A percentile compares a stretch with the other conserved stretches of the same genome.
phyloP scores from a whole-genome alignment of 2,329 filamentous ascomycete genomes.

The Apiospora phragmitis region DNA sequence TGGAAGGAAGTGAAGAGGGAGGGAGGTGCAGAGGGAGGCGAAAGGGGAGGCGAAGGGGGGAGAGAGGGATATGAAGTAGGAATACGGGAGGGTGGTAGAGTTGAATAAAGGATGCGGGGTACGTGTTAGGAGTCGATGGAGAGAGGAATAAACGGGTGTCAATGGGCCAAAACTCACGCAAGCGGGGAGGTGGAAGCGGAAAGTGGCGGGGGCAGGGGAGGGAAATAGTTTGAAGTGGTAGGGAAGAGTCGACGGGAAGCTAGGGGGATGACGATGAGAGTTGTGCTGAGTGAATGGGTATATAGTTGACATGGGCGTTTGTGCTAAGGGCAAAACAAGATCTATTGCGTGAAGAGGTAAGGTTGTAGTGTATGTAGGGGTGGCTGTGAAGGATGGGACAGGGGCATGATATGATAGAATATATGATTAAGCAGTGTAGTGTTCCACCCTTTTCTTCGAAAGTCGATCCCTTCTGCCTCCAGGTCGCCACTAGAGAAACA shows the following conservation, averaged over 20 bases:
- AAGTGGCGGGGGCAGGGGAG: background rate
- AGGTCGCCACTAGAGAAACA: background rate
- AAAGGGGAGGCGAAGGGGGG: background rate
- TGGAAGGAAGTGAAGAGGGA: background rate
- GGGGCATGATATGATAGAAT: background rate
- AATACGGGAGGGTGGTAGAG: background rate
- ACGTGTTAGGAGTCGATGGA: background rate
- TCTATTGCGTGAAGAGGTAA: background rate
- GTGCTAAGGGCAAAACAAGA: background rate
- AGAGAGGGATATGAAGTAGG: background rate
- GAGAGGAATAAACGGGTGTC: background rate
- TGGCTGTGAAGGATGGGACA: background rate
- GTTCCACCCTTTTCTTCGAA: background rate
- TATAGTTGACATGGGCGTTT: background rate
- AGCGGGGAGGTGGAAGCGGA: background rate
- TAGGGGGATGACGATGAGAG: background rate
- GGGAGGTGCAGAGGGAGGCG: no score
- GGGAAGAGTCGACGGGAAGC: background rate
- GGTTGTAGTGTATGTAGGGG: background rate
- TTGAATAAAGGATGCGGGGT: no score
- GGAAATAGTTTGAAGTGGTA: background rate
- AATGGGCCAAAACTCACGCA: background rate
- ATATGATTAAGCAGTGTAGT: background rate
- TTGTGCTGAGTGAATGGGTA: background rate
- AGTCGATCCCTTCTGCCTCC: background rate